Evolutionary conservation across 2,329 filamentous ascomycete genomes (phyloP), one percentile per base, ranked within the genome.

Genomic region (Metarhizium brunneum): DNA sequence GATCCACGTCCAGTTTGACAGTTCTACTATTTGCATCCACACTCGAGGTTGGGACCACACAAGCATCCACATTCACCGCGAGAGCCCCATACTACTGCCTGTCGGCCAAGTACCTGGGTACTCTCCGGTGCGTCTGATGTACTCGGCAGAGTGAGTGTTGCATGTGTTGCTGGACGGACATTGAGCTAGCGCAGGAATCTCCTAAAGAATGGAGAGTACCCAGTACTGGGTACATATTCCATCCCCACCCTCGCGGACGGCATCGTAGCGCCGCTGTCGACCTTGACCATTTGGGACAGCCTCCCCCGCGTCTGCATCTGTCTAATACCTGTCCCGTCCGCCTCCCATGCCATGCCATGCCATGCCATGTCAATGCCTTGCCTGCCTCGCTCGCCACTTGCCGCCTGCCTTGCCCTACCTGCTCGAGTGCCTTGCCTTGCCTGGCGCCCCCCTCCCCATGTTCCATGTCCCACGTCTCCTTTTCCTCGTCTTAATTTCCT

Each of bases 261-360:
- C 32, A 48, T 54, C 52, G 45, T 48, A 32, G 20, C 32, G 35
- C 43, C 43, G 30, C 43, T 14, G n/a, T n/a, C 40, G 38, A 16
- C 32, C 16, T 43, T 6, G 42, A 20, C 42, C 42, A 18, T 20
- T 48, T 29, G 45, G 45, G 45, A 30, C 45, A 50, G 53, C 47
- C 30, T 47, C 53, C 51, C 51, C 53, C 53, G 53, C 53, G 53
- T 50, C 52, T 47, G 35, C 43, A 13, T 36, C 40, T 50, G 30
- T 50, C 30, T 36, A 38, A 50, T 50, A 36, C 29, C 32, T 35
- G 32, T 35, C 32, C 32, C 32, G 32, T 35, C 32, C 10, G 32
- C 32, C 32, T 8, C 10, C 32, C 6, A 35, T 35, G 32, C 32
- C 32, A 35, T 35, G 32, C 32, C 32, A 35, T 35, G 32, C 32